phyloP scores from a whole-genome alignment of 2,329 filamentous ascomycete genomes.

The Neopestalotiopsis sp. region DNA sequence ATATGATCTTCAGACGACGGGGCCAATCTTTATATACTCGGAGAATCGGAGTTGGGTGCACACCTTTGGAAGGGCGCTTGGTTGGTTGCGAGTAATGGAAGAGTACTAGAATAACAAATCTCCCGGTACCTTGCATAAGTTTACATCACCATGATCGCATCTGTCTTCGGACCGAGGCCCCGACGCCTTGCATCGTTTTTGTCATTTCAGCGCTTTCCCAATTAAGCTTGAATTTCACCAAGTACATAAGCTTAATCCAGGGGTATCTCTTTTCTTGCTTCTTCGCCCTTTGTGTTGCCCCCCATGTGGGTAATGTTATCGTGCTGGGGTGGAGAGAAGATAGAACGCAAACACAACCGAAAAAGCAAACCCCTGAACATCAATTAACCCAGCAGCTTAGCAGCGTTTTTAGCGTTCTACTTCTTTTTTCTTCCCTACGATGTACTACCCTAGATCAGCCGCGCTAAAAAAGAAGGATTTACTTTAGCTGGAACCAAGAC shows the following conservation, averaged over 20 bases:
- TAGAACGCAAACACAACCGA: too few species aligned
- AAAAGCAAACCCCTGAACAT: background rate
- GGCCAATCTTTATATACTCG: background rate
- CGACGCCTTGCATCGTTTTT: background rate
- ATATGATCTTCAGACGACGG: background rate
- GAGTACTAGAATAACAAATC: background rate
- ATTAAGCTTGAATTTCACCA: background rate
- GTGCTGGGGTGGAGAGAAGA: too few species aligned
- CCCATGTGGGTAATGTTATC: background rate
- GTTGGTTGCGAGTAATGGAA: background rate
- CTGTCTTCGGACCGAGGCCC: background rate
- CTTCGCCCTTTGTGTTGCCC: background rate
- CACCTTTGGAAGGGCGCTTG: background rate
- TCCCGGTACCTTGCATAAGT: background rate
- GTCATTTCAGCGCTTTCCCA: background rate
- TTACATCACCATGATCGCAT: background rate
- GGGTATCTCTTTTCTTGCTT: background rate
- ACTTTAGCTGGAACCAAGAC: too few species aligned
- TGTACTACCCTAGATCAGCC: too few species aligned
- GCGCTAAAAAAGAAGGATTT: too few species aligned
- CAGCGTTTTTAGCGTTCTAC: background rate
- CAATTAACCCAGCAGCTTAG: background rate
- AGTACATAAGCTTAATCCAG: background rate
- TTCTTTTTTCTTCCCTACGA: background rate
- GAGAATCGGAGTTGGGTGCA: background rate